Conservation (phyloP, 2,329 filamentous ascomycete species). For the Fusarium graminum region DNA sequence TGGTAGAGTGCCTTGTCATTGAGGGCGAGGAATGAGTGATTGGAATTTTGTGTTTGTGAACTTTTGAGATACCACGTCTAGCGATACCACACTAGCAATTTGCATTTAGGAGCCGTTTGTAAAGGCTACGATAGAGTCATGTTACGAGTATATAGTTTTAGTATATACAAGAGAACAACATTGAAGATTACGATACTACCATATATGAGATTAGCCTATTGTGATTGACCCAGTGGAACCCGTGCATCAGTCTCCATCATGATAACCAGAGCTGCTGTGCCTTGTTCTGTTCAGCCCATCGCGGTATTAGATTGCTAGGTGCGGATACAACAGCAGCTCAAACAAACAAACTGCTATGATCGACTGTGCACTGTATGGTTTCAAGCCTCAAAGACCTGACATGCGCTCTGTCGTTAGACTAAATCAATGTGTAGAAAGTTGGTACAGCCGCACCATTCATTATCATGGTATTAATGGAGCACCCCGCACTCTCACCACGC, state of each 20-base stretch:
- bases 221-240: slow-evolving; percentile 23
- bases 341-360: not conserved
- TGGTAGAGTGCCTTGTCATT: slow-evolving; percentile 51
- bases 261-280: slow-evolving; percentile 4
- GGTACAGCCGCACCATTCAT: slow-evolving; percentile 45
- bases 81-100: slow-evolving; percentile 7
- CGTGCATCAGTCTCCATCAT: slow-evolving; percentile 16
- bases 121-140: slow-evolving; percentile 8
- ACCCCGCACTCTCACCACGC: slow-evolving; percentile 36
- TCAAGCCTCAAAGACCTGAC: slow-evolving; percentile 18
- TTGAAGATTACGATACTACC: not conserved
- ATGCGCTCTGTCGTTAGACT: not conserved
- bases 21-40: slow-evolving; percentile 2
- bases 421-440: not conserved
- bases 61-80: slow-evolving; percentile 45
- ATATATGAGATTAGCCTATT: slow-evolving; percentile 1
- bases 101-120: slow-evolving; percentile 33
- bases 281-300: not conserved
- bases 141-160: slow-evolving; percentile 12
- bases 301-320: not conserved
- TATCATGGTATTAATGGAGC: slow-evolving; percentile 23
- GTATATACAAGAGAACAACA: slow-evolving; percentile 3
- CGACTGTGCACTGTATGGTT: not conserved
- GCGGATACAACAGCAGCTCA: no score
- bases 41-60: slow-evolving; percentile 25